Evolutionary conservation across 306 rosid genomes (phyloP).

Genomic region (Pyrus bretschneideri): DNA sequence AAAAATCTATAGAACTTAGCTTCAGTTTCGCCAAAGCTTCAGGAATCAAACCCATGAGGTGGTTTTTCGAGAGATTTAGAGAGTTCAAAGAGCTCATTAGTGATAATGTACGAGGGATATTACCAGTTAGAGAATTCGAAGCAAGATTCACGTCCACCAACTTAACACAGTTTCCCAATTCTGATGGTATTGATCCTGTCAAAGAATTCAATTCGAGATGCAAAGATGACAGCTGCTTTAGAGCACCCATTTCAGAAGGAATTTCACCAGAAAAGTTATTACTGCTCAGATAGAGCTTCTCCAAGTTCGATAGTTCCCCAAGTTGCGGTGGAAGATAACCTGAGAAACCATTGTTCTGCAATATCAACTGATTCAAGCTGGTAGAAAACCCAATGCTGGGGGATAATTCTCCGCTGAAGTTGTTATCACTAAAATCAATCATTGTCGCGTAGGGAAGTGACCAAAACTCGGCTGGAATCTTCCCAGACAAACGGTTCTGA

Average conservation of each 20-base stretch:
- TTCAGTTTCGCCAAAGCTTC: constrained; percentile 54
- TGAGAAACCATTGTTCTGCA: constrained; percentile 60
- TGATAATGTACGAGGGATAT: constrained; percentile 60
- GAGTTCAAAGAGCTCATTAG: constrained; percentile 71
- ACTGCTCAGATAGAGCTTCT: constrained; percentile 58
- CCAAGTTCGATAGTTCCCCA: constrained; percentile 63
- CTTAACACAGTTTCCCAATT: constrained; percentile 59
- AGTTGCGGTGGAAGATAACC: constrained; percentile 72
- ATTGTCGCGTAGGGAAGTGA: constrained; percentile 60
- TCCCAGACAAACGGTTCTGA: constrained; percentile 57
- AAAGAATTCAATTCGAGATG: constrained; percentile 68
- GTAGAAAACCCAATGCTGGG: constrained; percentile 53
- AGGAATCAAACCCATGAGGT: constrained; percentile 65
- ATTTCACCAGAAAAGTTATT: constrained; percentile 65
- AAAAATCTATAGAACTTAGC: constrained; percentile 78
- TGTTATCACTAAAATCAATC: constrained; percentile 76
- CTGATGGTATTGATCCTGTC: constrained; percentile 59
- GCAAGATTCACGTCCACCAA: constrained; percentile 82
- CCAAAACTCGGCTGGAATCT: constrained; percentile 64
- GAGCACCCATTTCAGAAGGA: constrained; percentile 59
- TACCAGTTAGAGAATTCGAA: constrained; percentile 56
- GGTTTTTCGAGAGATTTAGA: constrained; percentile 64
- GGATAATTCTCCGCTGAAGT: constrained; percentile 56
- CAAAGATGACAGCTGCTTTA: constrained; percentile 68
- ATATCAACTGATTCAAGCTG: constrained; percentile 53